Evolutionary conservation across 2,329 filamentous ascomycete species (phyloP).

Genomic region (Magnaporthales sp.): DNA sequence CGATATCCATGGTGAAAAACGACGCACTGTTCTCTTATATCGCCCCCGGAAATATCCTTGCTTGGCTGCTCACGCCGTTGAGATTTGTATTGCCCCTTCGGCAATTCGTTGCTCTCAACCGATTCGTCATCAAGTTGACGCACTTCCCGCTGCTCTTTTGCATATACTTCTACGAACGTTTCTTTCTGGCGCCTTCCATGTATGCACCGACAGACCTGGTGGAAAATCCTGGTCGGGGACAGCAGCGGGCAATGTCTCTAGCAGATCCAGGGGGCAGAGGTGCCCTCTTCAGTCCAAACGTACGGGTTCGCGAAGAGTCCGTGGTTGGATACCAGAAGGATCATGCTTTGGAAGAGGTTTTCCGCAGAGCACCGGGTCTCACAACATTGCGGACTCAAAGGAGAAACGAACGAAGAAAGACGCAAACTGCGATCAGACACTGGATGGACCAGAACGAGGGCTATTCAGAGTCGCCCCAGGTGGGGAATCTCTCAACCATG

Average conservation of each 20-base stretch:
- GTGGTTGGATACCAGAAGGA: slow-evolving; percentile 86
- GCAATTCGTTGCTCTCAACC: slow-evolving; percentile 76
- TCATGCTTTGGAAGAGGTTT: slow-evolving; percentile 83
- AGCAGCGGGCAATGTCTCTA: slow-evolving; percentile 44
- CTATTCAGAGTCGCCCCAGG: slow-evolving; percentile 28
- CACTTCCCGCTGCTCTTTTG: slow-evolving; percentile 81
- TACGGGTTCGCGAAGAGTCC: slow-evolving; percentile 73
- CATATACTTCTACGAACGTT: slow-evolving; percentile 81
- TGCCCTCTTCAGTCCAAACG: slow-evolving; percentile 64
- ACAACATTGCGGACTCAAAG: slow-evolving; percentile 50
- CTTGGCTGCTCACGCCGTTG: slow-evolving; percentile 79
- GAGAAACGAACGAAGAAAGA: slow-evolving; percentile 59
- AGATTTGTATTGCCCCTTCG: slow-evolving; percentile 73
- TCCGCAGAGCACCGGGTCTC: slow-evolving; percentile 62
- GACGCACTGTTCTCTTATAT: slow-evolving; percentile 92
- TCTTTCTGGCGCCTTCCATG: slow-evolving; percentile 64
- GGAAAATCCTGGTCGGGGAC: slow-evolving; percentile 53
- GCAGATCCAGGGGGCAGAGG: slow-evolving; percentile 44
- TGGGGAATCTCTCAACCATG: slow-evolving; percentile 38
- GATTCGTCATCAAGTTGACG: slow-evolving; percentile 83
- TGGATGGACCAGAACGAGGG: slow-evolving; percentile 77
- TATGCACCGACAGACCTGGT: slow-evolving; percentile 81
- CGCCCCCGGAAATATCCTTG: slow-evolving; percentile 82
- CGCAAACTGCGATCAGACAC: slow-evolving; percentile 71
- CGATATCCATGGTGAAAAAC: slow-evolving; percentile 97